Evolutionary conservation across 2,329 filamentous ascomycete species (phyloP).

Genomic region (Botrytis hyacinthi): DNA sequence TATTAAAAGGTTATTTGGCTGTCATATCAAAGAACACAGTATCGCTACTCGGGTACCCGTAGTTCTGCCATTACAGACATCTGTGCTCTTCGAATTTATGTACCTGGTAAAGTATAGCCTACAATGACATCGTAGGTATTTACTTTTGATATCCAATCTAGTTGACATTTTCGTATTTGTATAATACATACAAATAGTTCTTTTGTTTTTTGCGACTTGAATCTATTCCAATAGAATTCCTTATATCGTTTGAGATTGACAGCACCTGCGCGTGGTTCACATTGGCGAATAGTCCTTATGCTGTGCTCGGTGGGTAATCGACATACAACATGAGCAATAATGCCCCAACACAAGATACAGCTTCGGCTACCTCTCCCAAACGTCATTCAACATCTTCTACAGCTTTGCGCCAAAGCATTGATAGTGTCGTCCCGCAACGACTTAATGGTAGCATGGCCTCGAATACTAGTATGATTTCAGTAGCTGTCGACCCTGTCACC

Average conservation of each 20-base stretch:
- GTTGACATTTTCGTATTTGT: background rate
- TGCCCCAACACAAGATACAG: conserved; percentile 28
- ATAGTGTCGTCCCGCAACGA: conserved; percentile 18
- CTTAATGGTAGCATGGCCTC: conserved; percentile 30
- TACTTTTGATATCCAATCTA: background rate
- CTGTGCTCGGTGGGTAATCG: conserved; percentile 23
- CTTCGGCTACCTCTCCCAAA: conserved; percentile 25
- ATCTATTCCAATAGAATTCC: background rate
- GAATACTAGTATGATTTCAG: conserved; percentile 53
- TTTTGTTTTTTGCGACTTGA: background rate
- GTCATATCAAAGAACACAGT: conserved; percentile 20
- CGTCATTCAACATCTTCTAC: conserved; percentile 22
- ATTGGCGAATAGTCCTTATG: conserved; percentile 14
- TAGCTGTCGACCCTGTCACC: conserved; percentile 86
- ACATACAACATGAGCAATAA: conserved; percentile 36
- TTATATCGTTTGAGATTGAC: background rate
- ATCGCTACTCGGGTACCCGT: conserved; percentile 9
- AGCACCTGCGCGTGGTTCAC: background rate
- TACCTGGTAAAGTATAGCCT: background rate
- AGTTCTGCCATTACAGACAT: conserved; percentile 16
- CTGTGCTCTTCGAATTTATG: conserved; percentile 13
- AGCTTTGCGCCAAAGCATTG: conserved; percentile 18
- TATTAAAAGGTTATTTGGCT: background rate
- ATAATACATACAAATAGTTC: background rate
- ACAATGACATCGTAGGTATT: background rate